Evolutionary conservation across 1,284 basidiomycete genomes (phyloP).

Genomic region (Sphaerobolus stellatus): DNA sequence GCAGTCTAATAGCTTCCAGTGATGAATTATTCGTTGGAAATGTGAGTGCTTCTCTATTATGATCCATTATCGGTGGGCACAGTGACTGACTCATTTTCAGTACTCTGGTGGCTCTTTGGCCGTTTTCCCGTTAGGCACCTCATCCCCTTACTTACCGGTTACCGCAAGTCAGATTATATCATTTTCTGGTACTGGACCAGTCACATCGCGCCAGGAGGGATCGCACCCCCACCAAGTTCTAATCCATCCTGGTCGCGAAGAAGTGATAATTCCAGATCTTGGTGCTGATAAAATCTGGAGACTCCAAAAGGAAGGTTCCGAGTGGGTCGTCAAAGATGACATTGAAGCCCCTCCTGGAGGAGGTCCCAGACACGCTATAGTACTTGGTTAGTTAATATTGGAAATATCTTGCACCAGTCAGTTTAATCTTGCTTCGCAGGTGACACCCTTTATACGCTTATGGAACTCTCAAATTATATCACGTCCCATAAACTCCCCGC

Average conservation of each 20-base stretch:
- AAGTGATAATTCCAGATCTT: slow-evolving; percentile 69
- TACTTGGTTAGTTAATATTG: slow-evolving; percentile 48
- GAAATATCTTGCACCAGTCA: neutral
- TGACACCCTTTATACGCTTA: slow-evolving; percentile 53
- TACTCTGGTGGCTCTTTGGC: slow-evolving; percentile 60
- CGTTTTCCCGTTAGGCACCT: slow-evolving; percentile 47
- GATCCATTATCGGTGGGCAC: neutral
- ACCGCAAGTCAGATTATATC: slow-evolving; percentile 28
- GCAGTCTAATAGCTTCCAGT: slow-evolving; percentile 50
- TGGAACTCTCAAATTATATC: slow-evolving; percentile 61
- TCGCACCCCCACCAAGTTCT: slow-evolving; percentile 71
- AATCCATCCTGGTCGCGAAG: slow-evolving; percentile 39
- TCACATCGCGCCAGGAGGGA: slow-evolving; percentile 56
- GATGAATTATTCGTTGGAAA: slow-evolving; percentile 62
- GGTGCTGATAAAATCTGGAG: slow-evolving; percentile 66
- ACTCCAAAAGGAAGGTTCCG: slow-evolving; percentile 43
- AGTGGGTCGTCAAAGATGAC: slow-evolving; percentile 46
- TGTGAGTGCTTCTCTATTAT: slow-evolving; percentile 43
- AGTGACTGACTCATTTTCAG: slow-evolving; percentile 32
- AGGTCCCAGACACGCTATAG: slow-evolving; percentile 67
- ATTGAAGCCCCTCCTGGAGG: slow-evolving; percentile 48
- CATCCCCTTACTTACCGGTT: slow-evolving; percentile 44
- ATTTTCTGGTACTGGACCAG: slow-evolving; percentile 55
- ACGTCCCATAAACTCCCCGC: slow-evolving; percentile 52
- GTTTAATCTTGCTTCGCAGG: neutral